Conservation (phyloP, 768 basidiomycete genomes). For the Lentinula edodes region DNA sequence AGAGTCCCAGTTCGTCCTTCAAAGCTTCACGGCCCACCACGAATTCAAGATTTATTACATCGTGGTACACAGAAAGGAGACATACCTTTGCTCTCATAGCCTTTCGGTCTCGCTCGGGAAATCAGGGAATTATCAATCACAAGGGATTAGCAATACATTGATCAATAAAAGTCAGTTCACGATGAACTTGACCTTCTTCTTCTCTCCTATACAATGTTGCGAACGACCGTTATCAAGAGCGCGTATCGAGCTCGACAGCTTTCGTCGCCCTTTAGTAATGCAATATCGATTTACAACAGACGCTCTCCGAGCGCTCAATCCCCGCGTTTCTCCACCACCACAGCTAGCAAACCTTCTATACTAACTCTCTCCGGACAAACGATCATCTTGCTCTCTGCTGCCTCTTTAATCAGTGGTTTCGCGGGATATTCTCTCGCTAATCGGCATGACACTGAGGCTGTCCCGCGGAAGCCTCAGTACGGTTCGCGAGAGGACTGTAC, state of each 20-base stretch:
- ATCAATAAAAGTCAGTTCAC: too few relatives aligned
- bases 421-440: not conserved
- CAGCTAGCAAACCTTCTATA: not conserved
- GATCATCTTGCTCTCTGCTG: not conserved
- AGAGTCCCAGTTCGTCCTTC: too few relatives aligned
- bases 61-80: too few relatives aligned
- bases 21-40: too few relatives aligned
- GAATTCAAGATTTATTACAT: too few relatives aligned
- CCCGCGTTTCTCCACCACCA: not conserved
- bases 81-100: not conserved
- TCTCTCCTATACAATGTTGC: not conserved
- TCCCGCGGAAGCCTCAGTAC: constrained; percentile 21
- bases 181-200: not conserved
- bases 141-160: too few relatives aligned
- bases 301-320: not conserved
- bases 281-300: not conserved
- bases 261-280: not conserved
- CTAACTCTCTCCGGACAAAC: not conserved
- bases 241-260: not conserved
- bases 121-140: not conserved
- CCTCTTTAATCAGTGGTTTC: not conserved
- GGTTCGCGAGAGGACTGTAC: constrained; percentile 41
- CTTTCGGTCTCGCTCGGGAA: not conserved
- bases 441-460: not conserved
- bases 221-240: not conserved